Percentiles rank a stretch among this genome's conserved stretches.
These are phyloP conservation scores for Yamadazyma sp. DNA, from an alignment of 1,139 yeast genomes.

Conservation along the genomic window DNA sequence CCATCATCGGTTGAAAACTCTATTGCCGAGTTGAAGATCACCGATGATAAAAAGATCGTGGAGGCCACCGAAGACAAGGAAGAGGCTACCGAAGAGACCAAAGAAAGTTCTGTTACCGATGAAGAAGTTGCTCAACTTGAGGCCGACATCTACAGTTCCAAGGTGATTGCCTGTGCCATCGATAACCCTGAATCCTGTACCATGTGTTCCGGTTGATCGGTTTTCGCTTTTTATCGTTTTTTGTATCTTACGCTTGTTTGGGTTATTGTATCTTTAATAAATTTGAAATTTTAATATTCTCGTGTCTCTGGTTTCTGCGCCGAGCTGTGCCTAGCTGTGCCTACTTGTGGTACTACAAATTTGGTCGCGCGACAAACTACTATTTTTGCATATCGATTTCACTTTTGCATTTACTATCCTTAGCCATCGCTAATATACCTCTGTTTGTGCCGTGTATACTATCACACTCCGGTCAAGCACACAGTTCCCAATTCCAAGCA, in stretches of 20 bases:
- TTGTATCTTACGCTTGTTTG: constrained; percentile 1
- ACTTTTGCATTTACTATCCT: too few relatives aligned
- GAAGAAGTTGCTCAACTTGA: constrained; percentile 21
- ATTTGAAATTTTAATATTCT: too few relatives aligned
- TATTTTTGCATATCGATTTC: too few relatives aligned
- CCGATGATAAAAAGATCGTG: constrained; percentile 18
- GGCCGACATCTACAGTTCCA: constrained; percentile 82
- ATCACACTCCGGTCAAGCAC: too few relatives aligned
- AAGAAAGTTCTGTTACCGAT: constrained; percentile 18
- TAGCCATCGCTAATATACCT: too few relatives aligned
- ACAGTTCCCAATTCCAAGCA: too few relatives aligned
- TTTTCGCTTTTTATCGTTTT: neutral
- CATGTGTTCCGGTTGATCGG: constrained; percentile 90
- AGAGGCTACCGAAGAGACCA: too few relatives aligned
- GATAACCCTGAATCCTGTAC: constrained; percentile 96
- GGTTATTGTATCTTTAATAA: neutral
- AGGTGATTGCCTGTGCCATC: constrained; percentile 95
- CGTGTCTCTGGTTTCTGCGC: too few relatives aligned
- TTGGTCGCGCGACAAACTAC: too few relatives aligned
- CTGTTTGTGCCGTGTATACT: too few relatives aligned
- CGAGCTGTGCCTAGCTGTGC: too few relatives aligned
- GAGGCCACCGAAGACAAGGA: constrained; percentile 23
- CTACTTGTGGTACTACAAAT: too few relatives aligned
- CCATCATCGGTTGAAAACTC: constrained; percentile 53
- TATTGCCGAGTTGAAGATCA: constrained; percentile 43